Conservation (phyloP, 345 rosid species). For the Salix suchowensis region DNA sequence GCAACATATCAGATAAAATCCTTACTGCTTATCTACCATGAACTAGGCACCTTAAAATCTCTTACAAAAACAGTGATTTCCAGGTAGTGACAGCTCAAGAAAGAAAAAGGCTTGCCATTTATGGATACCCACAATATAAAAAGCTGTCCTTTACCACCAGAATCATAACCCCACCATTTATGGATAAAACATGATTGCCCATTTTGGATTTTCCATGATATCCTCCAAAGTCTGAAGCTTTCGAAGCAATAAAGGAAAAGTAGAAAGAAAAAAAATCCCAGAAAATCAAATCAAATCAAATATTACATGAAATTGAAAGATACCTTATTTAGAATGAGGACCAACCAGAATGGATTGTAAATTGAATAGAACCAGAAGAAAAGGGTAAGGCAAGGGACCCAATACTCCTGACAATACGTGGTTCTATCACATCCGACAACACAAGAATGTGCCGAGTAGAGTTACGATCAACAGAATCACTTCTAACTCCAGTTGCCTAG, state of each 20-base stretch:
- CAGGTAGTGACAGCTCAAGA: constrained; percentile 40
- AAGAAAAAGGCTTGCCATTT: not conserved
- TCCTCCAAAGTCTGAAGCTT: constrained; percentile 22
- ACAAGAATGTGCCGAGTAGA: constrained; percentile 12
- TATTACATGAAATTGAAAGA: not conserved
- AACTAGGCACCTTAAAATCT: constrained; percentile 1
- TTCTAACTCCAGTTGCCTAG: constrained; percentile 1
- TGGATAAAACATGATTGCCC: constrained; percentile 4
- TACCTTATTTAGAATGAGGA: constrained; percentile 3
- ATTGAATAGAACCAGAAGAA: constrained; percentile 16
- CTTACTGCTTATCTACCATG: not conserved
- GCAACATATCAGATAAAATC: constrained; percentile 21
- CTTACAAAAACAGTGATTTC: constrained; percentile 17
- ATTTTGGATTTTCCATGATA: constrained; percentile 24
- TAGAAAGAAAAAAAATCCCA: constrained; percentile 17
- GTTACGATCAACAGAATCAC: constrained; percentile 14
- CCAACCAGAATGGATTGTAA: constrained; percentile 15
- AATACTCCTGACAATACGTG: not conserved
- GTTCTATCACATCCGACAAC: not conserved
- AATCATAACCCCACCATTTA: constrained; percentile 22
- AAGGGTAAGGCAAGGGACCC: constrained; percentile 23
- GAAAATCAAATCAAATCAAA: constrained; percentile 17
- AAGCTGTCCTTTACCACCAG: constrained; percentile 26
- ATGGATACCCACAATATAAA: constrained; percentile 11
- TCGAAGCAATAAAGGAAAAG: constrained; percentile 14